These are phyloP conservation scores for Nothophytophthora sp. DNA, from an alignment of 352 stramenopile species.

Conservation along the genomic window DNA sequence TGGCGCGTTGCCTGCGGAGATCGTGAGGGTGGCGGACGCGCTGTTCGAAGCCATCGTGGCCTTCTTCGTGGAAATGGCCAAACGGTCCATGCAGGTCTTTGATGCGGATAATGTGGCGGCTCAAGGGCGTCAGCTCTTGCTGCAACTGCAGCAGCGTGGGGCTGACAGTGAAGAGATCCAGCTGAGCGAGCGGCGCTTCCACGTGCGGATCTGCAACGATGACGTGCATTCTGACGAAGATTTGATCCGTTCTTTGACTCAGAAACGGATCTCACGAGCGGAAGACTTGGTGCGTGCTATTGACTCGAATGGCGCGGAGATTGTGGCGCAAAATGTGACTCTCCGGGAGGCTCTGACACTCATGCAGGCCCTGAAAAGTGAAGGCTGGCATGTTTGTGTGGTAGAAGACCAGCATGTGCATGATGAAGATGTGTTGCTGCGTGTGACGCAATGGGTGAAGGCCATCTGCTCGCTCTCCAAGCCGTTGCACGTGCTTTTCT, in stretches of 20 bases:
- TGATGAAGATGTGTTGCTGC: conserved; percentile 66
- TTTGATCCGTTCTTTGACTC: conserved; percentile 91
- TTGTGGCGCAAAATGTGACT: conserved; percentile 55
- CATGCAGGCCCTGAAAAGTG: conserved; percentile 76
- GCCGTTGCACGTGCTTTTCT: conserved; percentile 68
- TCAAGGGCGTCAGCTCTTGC: conserved; percentile 44
- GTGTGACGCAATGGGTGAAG: conserved; percentile 80
- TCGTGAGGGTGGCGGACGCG: conserved; percentile 56
- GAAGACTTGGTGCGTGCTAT: conserved; percentile 69
- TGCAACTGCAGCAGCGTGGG: conserved; percentile 14
- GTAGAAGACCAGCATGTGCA: conserved; percentile 71
- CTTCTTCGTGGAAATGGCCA: conserved; percentile 76
- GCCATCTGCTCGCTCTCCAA: conserved; percentile 56
- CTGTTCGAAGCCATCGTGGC: conserved; percentile 76
- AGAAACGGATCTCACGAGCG: conserved; percentile 65
- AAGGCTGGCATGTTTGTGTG: conserved; percentile 86
- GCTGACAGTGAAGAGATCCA: conserved; percentile 15
- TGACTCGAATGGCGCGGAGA: conserved; percentile 74
- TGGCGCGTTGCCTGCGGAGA: conserved; percentile 28
- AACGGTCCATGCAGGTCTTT: conserved; percentile 71
- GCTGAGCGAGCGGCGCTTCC: conserved; percentile 63
- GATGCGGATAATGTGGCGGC: conserved; percentile 57
- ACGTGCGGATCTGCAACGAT: conserved; percentile 97
- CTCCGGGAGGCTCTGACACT: conserved; percentile 64
- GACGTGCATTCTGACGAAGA: conserved; percentile 99